Evolutionary conservation across 2,329 filamentous ascomycete genomes (phyloP), one percentile per base, ranked within the genome.

Genomic region (Phyllosticta citribraziliensis): DNA sequence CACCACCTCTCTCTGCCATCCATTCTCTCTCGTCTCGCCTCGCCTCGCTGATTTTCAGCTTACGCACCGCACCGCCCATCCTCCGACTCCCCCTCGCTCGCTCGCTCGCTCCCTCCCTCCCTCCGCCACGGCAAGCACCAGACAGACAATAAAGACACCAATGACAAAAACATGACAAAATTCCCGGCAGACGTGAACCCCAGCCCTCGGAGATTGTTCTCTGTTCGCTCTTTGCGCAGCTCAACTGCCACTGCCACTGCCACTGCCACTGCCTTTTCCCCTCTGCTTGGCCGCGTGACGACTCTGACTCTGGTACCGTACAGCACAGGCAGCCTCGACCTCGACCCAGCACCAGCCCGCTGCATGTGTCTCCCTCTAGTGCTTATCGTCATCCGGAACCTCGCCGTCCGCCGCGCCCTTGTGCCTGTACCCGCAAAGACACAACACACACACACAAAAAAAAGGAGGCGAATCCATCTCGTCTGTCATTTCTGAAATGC

Each of bases 161-260:
- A 22, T 22, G 22, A 22, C 22, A 22, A 22, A 22, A 22, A 22
- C 22, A 22, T 22, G 22, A 22, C 22, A 22, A 22, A 22, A 22
- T 22, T 22, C 22, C 22, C 22, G 22, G 3, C 22, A 3, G 50
- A 52, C 50, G 50, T 52, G 50, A 52, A 59, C 57, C 52, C 25
- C 57, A 30, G 11, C 57, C 30, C 30, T 50, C 57, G 57, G 57
- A 59, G 57, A 59, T 59, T 52, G 50, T 24, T n/a, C 50, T 40
- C 33, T 14, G 11, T 40, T 40, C 33, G 33, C 33, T 40, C 33
- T 52, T 24, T 17, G 50, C 50, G 50, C 50, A n/a, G 50, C 50
- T 52, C 50, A 52, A 52, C 33, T 30, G 27, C 27, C 27, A 6
- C 27, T 10, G 27, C 6, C 6, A 30, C 6, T 10, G 9, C 27